These are phyloP conservation scores for Nigrograna mackinnonii DNA, from an alignment of 2,329 filamentous ascomycete genomes.

Conservation along the genomic window DNA sequence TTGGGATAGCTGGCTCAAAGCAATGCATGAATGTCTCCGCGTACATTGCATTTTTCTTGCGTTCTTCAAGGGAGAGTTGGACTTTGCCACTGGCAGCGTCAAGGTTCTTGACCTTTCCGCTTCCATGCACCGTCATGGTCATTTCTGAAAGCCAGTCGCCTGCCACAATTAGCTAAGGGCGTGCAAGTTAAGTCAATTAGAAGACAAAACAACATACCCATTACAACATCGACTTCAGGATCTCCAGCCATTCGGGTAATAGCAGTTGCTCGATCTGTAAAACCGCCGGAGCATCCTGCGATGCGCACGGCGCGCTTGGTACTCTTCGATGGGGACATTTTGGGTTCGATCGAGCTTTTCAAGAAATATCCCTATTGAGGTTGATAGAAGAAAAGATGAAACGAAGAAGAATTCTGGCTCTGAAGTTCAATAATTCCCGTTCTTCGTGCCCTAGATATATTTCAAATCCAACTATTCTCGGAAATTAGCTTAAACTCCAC, in stretches of 20 bases:
- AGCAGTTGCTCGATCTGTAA: slow-evolving; percentile 42
- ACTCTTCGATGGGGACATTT: slow-evolving; percentile 13
- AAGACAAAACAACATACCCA: slow-evolving; percentile 14
- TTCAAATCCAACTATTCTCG: slow-evolving; percentile 1
- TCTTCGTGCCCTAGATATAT: slow-evolving; percentile 14
- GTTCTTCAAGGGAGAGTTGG: slow-evolving; percentile 43
- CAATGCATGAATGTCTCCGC: slow-evolving; percentile 53
- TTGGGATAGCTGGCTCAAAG: slow-evolving; percentile 41
- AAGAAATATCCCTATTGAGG: not conserved
- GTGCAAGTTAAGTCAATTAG: too few species aligned
- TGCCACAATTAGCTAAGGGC: slow-evolving; percentile 3
- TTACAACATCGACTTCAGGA: slow-evolving; percentile 27
- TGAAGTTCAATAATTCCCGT: slow-evolving; percentile 1
- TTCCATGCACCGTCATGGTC: slow-evolving; percentile 31
- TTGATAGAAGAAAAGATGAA: not conserved
- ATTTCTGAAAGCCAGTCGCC: slow-evolving; percentile 33
- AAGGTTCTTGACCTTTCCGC: slow-evolving; percentile 37
- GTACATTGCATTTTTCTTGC: slow-evolving; percentile 28
- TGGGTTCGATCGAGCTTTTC: not conserved
- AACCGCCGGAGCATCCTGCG: slow-evolving; percentile 42
- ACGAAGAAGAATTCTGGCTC: not conserved
- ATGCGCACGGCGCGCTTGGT: slow-evolving; percentile 32
- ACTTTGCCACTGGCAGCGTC: slow-evolving; percentile 26
- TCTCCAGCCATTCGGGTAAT: slow-evolving; percentile 34
- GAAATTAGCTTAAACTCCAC: slow-evolving; percentile 5